phyloP scores from a whole-genome alignment of 768 basidiomycete genomes.

The Mycena vitilis region DNA sequence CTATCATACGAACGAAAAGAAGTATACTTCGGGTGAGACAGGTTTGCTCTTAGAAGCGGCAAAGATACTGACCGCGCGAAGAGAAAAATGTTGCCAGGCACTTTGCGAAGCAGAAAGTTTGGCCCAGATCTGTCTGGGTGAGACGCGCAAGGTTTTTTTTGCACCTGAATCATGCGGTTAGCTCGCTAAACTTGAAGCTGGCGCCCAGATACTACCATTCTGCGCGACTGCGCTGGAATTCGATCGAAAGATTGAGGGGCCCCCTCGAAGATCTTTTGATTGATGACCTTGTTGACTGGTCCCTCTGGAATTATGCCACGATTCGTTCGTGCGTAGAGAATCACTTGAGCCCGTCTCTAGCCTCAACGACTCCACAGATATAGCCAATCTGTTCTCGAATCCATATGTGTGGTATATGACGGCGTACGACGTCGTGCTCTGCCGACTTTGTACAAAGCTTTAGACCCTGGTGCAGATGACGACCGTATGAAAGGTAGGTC shows the following conservation, averaged over 20 bases:
- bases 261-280: constrained; percentile 71
- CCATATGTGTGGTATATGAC: constrained; percentile 70
- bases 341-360: constrained; percentile 35
- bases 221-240: constrained; percentile 77
- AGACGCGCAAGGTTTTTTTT: constrained; percentile 69
- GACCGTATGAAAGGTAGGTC: constrained; percentile 83
- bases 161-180: neutral
- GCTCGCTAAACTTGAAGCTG: constrained; percentile 13
- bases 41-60: neutral
- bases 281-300: constrained; percentile 81
- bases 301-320: constrained; percentile 78
- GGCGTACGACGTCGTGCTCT: constrained; percentile 74
- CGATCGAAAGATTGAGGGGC: constrained; percentile 73
- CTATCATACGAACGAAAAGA: constrained; percentile 33
- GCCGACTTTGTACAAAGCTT: constrained; percentile 65
- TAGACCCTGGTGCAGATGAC: constrained; percentile 80
- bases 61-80: constrained; percentile 56
- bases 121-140: constrained; percentile 80
- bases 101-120: constrained; percentile 77
- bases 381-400: constrained; percentile 62
- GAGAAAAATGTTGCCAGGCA: constrained; percentile 76
- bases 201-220: constrained; percentile 69
- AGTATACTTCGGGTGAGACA: constrained; percentile 27
- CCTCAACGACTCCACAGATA: constrained; percentile 43
- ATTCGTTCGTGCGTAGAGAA: constrained; percentile 56